Base-by-base conservation (phyloP, 345 rosid genomes). In the Fremontodendron californicum region DNA sequence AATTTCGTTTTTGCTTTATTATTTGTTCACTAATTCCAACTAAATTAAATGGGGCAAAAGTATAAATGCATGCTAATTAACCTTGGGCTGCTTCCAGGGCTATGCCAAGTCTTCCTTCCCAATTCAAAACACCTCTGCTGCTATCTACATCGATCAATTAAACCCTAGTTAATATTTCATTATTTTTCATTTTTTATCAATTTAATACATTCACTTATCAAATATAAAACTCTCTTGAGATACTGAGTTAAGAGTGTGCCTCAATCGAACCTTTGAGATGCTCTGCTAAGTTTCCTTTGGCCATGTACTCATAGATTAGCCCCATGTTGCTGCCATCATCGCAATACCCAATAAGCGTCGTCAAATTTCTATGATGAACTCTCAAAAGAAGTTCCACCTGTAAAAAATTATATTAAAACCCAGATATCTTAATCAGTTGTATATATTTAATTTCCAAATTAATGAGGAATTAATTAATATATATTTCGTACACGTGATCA, bases 41-140 rank as follows among this genome's bases (percentile, higher is more conserved):
- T 33, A 3, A 33, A 33, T 3, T 33, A 33, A 33, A 33, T 33
- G 3, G 3, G 35, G 35, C 35, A 33, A 33, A 33, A 33, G 3
- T 33, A 33, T 33, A 33, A 33, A 3, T n/a, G n/a, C 35, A 33
- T 3, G 35, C 35, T 33, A 33, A 33, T 33, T 67, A 39, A 87
- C 89, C 90, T 85, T 86, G 84, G 11, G 90, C 92, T 27, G 86
- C 88, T 19, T 87, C 90, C 6, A 79, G 74, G 2, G 87, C 89
- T 72, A 87, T 86, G 29, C 80, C 79, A 27, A 89, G 71, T 70
- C 88, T 86, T 25, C 77, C 77, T 77, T 81, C 78, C 90, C 90
- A 89, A 64, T 40, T 84, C 75, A 89, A 43, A 33, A 68, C 72
- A 39, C 73, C 49, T 57, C 51, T 71, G 55, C 81, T 68, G 62